Conservation (phyloP, 305 asterid genomes). For the Fraxinus latifolia region DNA sequence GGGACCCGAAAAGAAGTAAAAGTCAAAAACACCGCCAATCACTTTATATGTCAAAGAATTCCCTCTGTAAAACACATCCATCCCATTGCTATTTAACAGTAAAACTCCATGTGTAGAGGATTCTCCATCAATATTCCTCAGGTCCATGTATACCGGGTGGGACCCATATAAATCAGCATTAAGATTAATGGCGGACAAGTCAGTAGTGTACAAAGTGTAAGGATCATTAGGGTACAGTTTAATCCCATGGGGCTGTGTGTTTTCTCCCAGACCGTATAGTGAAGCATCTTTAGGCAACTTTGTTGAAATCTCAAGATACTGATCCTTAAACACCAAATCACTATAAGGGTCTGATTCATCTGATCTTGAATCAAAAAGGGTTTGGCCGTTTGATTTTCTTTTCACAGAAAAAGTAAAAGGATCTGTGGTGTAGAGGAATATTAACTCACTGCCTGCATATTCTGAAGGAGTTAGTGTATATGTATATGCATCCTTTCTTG, state of each 20-base stretch:
- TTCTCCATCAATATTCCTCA: slow-evolving; percentile 56
- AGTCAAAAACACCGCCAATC: slow-evolving; percentile 90
- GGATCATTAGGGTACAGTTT: slow-evolving; percentile 75
- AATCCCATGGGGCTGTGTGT: slow-evolving; percentile 84
- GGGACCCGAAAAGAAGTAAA: slow-evolving; percentile 86
- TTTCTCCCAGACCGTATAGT: slow-evolving; percentile 83
- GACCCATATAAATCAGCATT: slow-evolving; percentile 85
- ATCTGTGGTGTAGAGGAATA: slow-evolving; percentile 58
- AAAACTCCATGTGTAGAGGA: slow-evolving; percentile 68
- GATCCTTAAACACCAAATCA: slow-evolving; percentile 78
- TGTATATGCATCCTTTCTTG: slow-evolving; percentile 26
- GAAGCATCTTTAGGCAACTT: slow-evolving; percentile 73
- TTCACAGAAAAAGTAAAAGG: slow-evolving; percentile 70
- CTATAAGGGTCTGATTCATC: slow-evolving; percentile 51
- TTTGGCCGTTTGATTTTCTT: slow-evolving; percentile 72
- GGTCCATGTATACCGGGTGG: slow-evolving; percentile 93
- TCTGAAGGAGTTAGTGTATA: slow-evolving; percentile 27
- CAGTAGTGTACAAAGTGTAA: slow-evolving; percentile 74
- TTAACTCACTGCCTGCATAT: slow-evolving; percentile 51
- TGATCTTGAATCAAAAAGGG: slow-evolving; percentile 59
- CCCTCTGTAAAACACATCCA: slow-evolving; percentile 87
- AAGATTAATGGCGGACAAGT: slow-evolving; percentile 70
- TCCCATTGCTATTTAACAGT: slow-evolving; percentile 83
- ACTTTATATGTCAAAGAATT: slow-evolving; percentile 76
- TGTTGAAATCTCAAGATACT: slow-evolving; percentile 82